Evolutionary conservation across 179 eudicot species (phyloP).

Genomic region (Heliamphora pulchella): DNA sequence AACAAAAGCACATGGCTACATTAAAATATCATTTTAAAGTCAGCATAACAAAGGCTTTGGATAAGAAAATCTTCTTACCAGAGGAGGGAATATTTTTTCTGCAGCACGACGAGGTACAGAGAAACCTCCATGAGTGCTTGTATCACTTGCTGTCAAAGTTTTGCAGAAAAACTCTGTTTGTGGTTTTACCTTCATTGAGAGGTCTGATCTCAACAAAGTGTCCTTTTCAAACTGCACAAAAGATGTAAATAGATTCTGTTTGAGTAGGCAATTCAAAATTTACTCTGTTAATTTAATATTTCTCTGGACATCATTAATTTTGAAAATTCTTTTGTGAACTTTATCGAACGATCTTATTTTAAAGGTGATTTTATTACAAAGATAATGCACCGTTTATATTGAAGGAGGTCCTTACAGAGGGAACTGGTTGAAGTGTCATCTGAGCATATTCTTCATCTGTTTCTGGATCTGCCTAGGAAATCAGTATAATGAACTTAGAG

Average conservation of each 20-base stretch:
- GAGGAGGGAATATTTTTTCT: slow-evolving; percentile 87
- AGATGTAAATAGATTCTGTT: slow-evolving; percentile 10
- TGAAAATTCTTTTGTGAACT: too few species aligned
- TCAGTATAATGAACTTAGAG: too few species aligned
- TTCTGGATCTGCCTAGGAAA: slow-evolving; percentile 89
- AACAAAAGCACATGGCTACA: not conserved
- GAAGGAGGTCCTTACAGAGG: slow-evolving; percentile 42
- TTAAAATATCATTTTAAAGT: not conserved
- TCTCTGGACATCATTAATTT: not conserved
- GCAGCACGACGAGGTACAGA: slow-evolving; percentile 98
- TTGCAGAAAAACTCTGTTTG: slow-evolving; percentile 92
- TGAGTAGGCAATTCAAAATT: not conserved
- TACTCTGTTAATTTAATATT: not conserved
- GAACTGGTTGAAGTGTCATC: slow-evolving; percentile 93
- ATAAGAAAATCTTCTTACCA: slow-evolving; percentile 41
- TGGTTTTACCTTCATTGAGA: slow-evolving; percentile 69
- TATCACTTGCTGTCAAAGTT: slow-evolving; percentile 96
- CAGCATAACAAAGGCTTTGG: not conserved
- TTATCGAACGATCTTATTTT: too few species aligned
- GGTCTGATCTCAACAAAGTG: slow-evolving; percentile 76
- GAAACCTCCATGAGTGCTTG: slow-evolving; percentile 99
- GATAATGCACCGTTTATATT: not conserved
- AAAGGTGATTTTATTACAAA: not conserved
- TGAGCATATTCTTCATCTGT: slow-evolving; percentile 99
- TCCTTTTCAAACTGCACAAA: slow-evolving; percentile 85